These are phyloP conservation scores for Tolypocladium paradoxum DNA, from an alignment of 2,329 filamentous ascomycete genomes.

Conservation along the genomic window DNA sequence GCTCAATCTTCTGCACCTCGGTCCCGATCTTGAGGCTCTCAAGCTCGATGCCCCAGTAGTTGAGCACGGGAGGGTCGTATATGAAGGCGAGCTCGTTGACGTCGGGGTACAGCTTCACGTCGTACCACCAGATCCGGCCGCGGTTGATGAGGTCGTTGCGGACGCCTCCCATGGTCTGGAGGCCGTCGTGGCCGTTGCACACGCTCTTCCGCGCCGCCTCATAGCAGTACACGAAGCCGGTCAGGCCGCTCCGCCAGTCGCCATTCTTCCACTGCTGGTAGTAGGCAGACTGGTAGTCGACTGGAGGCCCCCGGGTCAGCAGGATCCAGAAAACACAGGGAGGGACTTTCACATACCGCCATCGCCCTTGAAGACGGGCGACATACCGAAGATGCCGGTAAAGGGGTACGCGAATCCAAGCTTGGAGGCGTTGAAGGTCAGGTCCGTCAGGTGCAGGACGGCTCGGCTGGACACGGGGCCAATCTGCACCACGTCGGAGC, in stretches of 20 bases:
- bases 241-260: constrained; percentile 4
- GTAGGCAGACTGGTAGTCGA: constrained; percentile 9
- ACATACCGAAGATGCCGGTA: constrained; percentile 7
- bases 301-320: no score
- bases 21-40: constrained; percentile 6
- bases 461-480: constrained; percentile 3
- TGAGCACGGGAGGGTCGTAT: constrained; percentile 8
- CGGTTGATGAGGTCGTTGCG: constrained; percentile 11
- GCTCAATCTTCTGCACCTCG: constrained; percentile 6
- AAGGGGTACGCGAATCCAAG: constrained; percentile 5
- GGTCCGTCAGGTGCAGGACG: constrained; percentile 6
- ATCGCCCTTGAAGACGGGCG: constrained; percentile 7
- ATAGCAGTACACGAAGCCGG: constrained; percentile 9
- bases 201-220: constrained; percentile 3
- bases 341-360: constrained; percentile 3
- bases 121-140: constrained; percentile 18
- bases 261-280: constrained; percentile 10
- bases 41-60: constrained; percentile 10
- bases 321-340: no score
- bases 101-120: constrained; percentile 7
- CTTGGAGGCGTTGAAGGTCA: constrained; percentile 4
- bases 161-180: constrained; percentile 10
- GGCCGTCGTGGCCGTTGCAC: constrained; percentile 9
- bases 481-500: constrained; percentile 6
- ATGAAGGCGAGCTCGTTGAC: constrained; percentile 9